Conservation (phyloP, 768 basidiomycete genomes). For the Podaxis sp. region DNA sequence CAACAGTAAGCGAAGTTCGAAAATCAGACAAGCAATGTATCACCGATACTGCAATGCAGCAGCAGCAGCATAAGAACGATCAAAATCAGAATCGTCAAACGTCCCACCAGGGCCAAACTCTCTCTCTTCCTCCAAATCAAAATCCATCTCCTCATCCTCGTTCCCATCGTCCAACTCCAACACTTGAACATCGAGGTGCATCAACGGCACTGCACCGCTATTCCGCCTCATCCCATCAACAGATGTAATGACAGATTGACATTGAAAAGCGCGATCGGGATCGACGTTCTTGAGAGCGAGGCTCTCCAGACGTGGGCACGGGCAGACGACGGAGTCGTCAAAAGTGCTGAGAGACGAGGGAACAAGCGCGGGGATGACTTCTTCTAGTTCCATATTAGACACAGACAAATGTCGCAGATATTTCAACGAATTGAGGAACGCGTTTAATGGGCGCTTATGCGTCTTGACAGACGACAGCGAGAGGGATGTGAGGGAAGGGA, state of each 20-base stretch:
- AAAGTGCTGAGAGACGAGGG: slow-evolving; percentile 19
- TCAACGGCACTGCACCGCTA: slow-evolving; percentile 16
- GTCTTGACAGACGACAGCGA: slow-evolving; percentile 13
- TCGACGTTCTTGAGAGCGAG: slow-evolving; percentile 36
- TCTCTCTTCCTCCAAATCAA: slow-evolving; percentile 14
- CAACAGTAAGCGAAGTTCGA: not conserved
- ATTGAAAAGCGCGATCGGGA: slow-evolving; percentile 29
- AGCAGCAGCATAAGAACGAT: slow-evolving; percentile 26
- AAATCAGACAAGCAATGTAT: not conserved
- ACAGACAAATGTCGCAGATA: slow-evolving; percentile 11
- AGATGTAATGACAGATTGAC: slow-evolving; percentile 31
- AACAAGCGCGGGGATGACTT: slow-evolving; percentile 14
- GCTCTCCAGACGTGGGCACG: slow-evolving; percentile 34
- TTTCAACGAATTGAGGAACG: slow-evolving; percentile 13
- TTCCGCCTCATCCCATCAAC: slow-evolving; percentile 30
- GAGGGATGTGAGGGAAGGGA: slow-evolving; percentile 3
- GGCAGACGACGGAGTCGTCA: slow-evolving; percentile 21
- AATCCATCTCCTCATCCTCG: slow-evolving; percentile 19
- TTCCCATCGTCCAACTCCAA: slow-evolving; percentile 22
- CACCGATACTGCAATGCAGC: slow-evolving; percentile 12
- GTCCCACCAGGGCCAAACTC: slow-evolving; percentile 32
- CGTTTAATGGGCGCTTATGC: slow-evolving; percentile 14
- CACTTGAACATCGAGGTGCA: slow-evolving; percentile 20
- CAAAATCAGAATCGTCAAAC: slow-evolving; percentile 36
- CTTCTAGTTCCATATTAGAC: slow-evolving; percentile 13